Evolutionary conservation across 2,329 filamentous ascomycete genomes (phyloP), one percentile per base, ranked within the genome.

Genomic region (Didymella lethalis): DNA sequence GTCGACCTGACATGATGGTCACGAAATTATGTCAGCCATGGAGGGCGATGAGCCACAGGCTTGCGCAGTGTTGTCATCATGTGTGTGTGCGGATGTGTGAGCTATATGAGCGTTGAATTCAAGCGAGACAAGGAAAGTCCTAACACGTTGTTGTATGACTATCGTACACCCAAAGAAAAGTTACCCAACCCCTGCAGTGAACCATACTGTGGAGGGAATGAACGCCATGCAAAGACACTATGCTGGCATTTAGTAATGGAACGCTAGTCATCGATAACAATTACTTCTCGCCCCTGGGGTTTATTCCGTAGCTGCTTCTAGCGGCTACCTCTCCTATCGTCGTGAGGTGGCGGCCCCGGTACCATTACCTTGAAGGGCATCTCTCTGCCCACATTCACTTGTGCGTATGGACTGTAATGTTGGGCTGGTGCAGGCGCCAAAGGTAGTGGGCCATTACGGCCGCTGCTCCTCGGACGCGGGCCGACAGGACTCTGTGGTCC

Each of bases 361-460:
- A 75, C 52, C 64, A 75, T 67, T 16, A 74, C 68, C 46, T 74
- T 74, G 53, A 74, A 75, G 3, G 70, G 64, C 63, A 70, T 68
- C 38, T 72, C 70, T 36, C 63, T 57, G 28, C 56, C 56, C 40
- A 61, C 26, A 10, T 40, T 60, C 36, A 69, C 46, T 4, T 70
- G 70, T 28, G 68, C 65, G 46, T 72, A 73, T 4, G 72, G 67
- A 36, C 67, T 70, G 12, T 67, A 64, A 59, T 72, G 69, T 38
- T 62, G 64, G 45, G 66, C 59, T 10, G 72, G 73, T 28, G 73
- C 74, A 25, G 74, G 73, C 8, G 73, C 73, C 23, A 76, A 50
- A 5, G 67, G 64, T 4, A 66, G 68, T 26, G 72, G 73, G 18
- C 68, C 70, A 18, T 46, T 68, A 18, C 60, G 64, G 8, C 65